Evolutionary conservation across 176 grass and related monocot species (phyloP), one percentile per base, ranked within the genome.

Genomic region (Tillandsia fasciculata): DNA sequence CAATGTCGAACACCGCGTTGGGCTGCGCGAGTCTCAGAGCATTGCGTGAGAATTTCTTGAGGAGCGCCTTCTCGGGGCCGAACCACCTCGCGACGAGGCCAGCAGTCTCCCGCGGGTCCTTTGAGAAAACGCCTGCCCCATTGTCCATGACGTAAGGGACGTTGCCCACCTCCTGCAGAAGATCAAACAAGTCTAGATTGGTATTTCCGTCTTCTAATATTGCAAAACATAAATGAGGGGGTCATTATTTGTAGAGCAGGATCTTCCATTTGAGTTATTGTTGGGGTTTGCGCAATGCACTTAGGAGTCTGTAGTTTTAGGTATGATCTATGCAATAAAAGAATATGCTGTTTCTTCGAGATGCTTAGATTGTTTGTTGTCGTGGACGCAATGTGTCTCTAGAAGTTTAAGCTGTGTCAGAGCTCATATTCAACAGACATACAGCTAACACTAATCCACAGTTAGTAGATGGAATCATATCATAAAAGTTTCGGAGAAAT

Each of bases 91-190:
- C 79, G 26, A 96, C 87, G 12, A 88, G 80, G 18, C 33, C 75
- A 1, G 91, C 77, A 26, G 85, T 87, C 77, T 85, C 71, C 47
- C 79, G 47, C 24, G 91, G 80, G 64, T 91, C 80, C n/a, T 77
- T 74, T 3, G 71, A 96, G 75, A 83, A 96, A 28, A 91, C 68
- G 13, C 91, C 91, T 2, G 87, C 91, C 64, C 82, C 91, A 5
- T 91, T 96, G 6, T 91, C 80, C 49, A 91, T 85, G 8, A 96
- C 91, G 49, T 96, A 96, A 28, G 91, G 87, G 14, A 96, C 77
- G 14, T 96, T 96, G 0, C 87, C 91, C 0, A 91, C 91, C 72
- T 96, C 91, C 91, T 96, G 75, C 52, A 5, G 6, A 53, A 13
- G 26, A 50, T 12, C 49, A 69, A 42, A 68, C 17, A 15, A 26